Percentiles rank a stretch among this genome's conserved stretches.
These are phyloP conservation scores for Bothriochloa decipiens DNA, from an alignment of 176 grass and related monocot genomes.

Conservation along the genomic window DNA sequence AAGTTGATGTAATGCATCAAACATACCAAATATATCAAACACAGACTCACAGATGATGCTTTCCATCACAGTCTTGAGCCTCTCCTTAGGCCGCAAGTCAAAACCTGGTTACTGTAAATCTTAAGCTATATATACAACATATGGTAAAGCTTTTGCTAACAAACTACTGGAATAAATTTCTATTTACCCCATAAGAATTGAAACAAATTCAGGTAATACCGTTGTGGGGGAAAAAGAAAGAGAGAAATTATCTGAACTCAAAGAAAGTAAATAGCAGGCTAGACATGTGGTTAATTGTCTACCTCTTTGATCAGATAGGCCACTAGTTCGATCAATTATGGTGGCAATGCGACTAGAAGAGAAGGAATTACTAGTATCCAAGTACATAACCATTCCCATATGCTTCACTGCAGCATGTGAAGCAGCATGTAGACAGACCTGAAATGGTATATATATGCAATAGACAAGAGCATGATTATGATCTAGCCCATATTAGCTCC, in stretches of 20 bases:
- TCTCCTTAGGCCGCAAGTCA: slow-evolving; percentile 56
- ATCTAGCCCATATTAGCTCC: not conserved
- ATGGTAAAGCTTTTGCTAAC: not conserved
- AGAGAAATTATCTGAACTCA: not conserved
- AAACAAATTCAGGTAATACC: not conserved
- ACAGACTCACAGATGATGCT: slow-evolving; percentile 69
- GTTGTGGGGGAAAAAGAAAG: too few species aligned
- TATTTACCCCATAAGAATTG: not conserved
- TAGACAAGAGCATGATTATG: slow-evolving; percentile 5
- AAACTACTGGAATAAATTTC: slow-evolving; percentile 25
- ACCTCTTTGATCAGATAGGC: slow-evolving; percentile 49
- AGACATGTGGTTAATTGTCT: slow-evolving; percentile 12
- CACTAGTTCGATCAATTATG: slow-evolving; percentile 54
- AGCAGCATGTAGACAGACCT: slow-evolving; percentile 80
- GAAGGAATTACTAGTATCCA: slow-evolving; percentile 94
- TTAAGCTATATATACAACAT: slow-evolving; percentile 13
- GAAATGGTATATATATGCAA: slow-evolving; percentile 23
- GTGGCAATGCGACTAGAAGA: slow-evolving; percentile 58
- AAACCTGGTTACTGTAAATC: slow-evolving; percentile 24
- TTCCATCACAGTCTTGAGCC: slow-evolving; percentile 65
- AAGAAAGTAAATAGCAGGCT: not conserved
- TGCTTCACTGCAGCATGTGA: slow-evolving; percentile 57
- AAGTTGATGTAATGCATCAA: slow-evolving; percentile 68
- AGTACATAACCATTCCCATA: slow-evolving; percentile 64
- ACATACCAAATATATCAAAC: slow-evolving; percentile 92